Base-by-base conservation (phyloP, 306 rosid genomes). In the Cucurbita pepo region DNA sequence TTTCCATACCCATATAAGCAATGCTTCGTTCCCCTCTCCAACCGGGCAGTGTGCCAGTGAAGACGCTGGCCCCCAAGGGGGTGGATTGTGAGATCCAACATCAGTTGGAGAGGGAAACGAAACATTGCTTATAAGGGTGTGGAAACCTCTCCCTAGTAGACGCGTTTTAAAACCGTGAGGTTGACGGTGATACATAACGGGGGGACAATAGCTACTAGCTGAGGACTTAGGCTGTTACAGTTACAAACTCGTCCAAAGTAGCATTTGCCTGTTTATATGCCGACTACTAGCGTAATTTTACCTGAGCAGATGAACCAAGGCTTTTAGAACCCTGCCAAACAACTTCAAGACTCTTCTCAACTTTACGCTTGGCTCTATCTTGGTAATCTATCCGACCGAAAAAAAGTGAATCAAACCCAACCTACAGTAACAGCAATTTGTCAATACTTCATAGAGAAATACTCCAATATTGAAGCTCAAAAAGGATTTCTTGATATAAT, bases 381-480 rank as follows among this genome's bases (percentile, higher is more conserved):
- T 84, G 87, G 63, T 84, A 84, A 81, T 84, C 87, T 58, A 84
- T 84, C 59, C 87, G 79, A 22, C 81, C 87, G 25, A 78, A 84
- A 75, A 76, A 84, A 37, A 84, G 81, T 4, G 87, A 81, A 75
- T 84, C 87, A 58, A 84, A 81, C 43, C 87, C 87, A 64, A 82
- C 85, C 89, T 85, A 56, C 75, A 79, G 13, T 55, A 36, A 72
- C n/a, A 72, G 43, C 22, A 69, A 69, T 58, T 75, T 30, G 16
- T 71, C 61, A 78, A 57, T 13, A 21, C 30, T 40, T 21, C 18
- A 38, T 73, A 43, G 4, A 57, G 72, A 21, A 21, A 21, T 21
- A 21, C 22, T 21, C 22, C 22, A 21, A 21, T 21, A 21, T 21
- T 21, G 22, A 21, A 21, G 22, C 22, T 21, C 22, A 59, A 25